A percentile compares a stretch with the other conserved stretches of the same genome.
Conservation (phyloP, 192 early-diverging fungal species). For the Jimgerdemannia flammicorona region DNA sequence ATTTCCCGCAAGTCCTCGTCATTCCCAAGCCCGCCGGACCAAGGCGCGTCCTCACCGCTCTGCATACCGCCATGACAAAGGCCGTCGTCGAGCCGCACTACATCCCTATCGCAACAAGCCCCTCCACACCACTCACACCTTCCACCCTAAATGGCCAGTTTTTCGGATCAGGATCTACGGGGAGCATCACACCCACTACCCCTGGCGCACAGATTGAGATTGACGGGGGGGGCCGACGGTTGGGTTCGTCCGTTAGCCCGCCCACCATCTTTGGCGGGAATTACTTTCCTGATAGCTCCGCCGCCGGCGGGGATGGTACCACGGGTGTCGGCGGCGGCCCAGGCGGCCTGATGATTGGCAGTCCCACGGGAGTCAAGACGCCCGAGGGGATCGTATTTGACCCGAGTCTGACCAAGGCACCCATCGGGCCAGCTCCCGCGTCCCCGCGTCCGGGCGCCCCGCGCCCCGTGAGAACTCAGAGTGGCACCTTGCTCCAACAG, state of each 20-base stretch:
- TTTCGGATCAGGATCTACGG: not conserved
- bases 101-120: slow-evolving; percentile 52
- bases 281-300: not conserved
- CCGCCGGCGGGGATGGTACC: not conserved
- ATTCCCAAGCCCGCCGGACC: slow-evolving; percentile 63
- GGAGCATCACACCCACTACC: slow-evolving; percentile 1
- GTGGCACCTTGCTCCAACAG: too few relatives aligned
- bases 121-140: slow-evolving; percentile 35
- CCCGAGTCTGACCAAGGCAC: not conserved
- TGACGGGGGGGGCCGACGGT: not conserved
- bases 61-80: slow-evolving; percentile 52
- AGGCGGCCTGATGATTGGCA: not conserved
- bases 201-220: not conserved
- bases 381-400: slow-evolving; percentile 14
- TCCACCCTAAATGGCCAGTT: slow-evolving; percentile 2
- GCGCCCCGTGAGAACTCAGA: too few relatives aligned
- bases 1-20: slow-evolving; percentile 46
- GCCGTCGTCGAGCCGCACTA: slow-evolving; percentile 48
- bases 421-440: too few relatives aligned
- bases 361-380: slow-evolving; percentile 13
- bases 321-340: not conserved
- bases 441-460: too few relatives aligned
- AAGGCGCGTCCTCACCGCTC: slow-evolving; percentile 48
- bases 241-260: not conserved
- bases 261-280: not conserved